These are phyloP conservation scores for Fraxinus greggii DNA, from an alignment of 305 asterid genomes.

Conservation along the genomic window DNA sequence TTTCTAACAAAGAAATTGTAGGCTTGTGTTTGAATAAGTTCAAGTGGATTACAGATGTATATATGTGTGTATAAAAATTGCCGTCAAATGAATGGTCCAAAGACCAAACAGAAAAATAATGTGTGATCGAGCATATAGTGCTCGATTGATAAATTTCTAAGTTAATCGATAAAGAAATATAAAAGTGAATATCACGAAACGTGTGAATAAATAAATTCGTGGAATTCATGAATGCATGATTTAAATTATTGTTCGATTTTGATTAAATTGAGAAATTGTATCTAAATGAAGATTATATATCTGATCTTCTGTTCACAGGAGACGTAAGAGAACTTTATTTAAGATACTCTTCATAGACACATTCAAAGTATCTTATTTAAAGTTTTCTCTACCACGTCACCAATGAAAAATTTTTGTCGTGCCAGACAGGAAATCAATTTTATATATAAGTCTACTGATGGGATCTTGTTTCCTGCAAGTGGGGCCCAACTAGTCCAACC, in stretches of 20 bases:
- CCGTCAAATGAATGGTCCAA: background rate
- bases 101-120: background rate
- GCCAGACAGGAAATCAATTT: too few relatives aligned
- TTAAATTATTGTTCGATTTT: too few relatives aligned
- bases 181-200: background rate
- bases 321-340: too few relatives aligned
- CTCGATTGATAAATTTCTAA: background rate
- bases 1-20: background rate
- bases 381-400: too few relatives aligned
- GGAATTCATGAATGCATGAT: too few relatives aligned
- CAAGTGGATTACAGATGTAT: background rate
- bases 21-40: background rate
- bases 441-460: background rate
- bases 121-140: background rate
- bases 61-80: background rate
- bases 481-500: background rate
- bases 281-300: too few relatives aligned
- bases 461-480: background rate
- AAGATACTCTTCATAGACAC: too few relatives aligned
- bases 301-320: too few relatives aligned
- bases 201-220: too few relatives aligned
- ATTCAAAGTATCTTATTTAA: too few relatives aligned
- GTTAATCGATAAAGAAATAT: background rate
- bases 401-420: too few relatives aligned
- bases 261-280: too few relatives aligned